Base-by-base conservation (phyloP, 495 filamentous ascomycete genomes). In the Xylaria flabelliformis region DNA sequence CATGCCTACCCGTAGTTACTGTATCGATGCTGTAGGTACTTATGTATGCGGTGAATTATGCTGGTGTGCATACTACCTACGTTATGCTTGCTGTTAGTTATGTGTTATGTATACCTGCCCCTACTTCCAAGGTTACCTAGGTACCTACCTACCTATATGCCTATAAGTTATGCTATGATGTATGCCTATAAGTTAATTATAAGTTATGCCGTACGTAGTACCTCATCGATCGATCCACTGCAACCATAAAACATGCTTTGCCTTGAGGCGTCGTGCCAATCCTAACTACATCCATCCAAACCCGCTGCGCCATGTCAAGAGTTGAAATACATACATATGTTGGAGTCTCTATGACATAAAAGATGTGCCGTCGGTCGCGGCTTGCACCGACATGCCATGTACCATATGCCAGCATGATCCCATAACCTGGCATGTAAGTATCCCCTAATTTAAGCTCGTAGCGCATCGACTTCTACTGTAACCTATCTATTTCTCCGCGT, bases 261-360 rank as follows among this genome's bases (percentile, higher is more conserved):
- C 24, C 34, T 39, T 61, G 58, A 2, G 34, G 58, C 58, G 34
- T 34, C 32, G 21, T 19, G 32, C 34, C 34, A 39, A 61, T 61
- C 58, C 58, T 39, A 61, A 34, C 32, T 10, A 39, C 58, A 61
- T 61, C 58, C 58, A 61, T 61, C 58, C 4, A n/a, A 39, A 36
- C 17, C 26, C 32, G 34, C 58, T 39, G 34, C 58, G 34, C 34
- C 34, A 1, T 12, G 58, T 61, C 24, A 39, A 61, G 34, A 61
- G 58, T 39, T n/a, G n/a, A 61, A 61, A 39, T 61, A 39, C 34
- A 36, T 36, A 32, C 9, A 36, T 29, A 32, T 21, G 53, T 17
- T 26, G 26, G 26, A 13, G 36, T 39, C 36, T 39, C 32, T 17
- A 17, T 39, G 9, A 9, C 39, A 10, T 41, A 10, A 12, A 36